Evolutionary conservation across 306 rosid genomes (phyloP).

Genomic region (Dalbergia cochinchinensis): DNA sequence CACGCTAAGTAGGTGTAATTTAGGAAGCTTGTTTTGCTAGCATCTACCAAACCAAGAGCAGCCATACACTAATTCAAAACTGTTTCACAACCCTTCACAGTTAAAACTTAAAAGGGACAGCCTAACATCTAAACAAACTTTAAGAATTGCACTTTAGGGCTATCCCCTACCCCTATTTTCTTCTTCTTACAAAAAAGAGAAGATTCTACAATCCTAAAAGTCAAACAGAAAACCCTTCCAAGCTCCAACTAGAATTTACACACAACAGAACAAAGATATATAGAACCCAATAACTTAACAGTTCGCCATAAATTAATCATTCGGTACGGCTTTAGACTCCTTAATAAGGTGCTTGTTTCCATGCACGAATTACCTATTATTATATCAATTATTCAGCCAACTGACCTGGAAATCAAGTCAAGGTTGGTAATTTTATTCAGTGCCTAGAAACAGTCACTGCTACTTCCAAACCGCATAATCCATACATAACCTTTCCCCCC

Average conservation of each 20-base stretch:
- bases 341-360: neutral
- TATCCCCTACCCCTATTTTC: neutral
- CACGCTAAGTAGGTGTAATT: neutral
- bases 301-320: neutral
- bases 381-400: neutral
- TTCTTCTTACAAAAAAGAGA: neutral
- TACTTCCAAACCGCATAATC: neutral
- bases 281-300: neutral
- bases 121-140: neutral
- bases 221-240: neutral
- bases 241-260: neutral
- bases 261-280: neutral
- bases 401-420: no score
- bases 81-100: neutral
- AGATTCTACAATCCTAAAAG: neutral
- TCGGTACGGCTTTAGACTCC: neutral
- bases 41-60: no score
- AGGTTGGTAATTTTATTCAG: neutral
- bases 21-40: neutral
- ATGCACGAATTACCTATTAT: neutral
- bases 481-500: neutral
- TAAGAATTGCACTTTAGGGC: neutral
- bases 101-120: neutral
- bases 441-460: neutral
- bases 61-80: no score